Evolutionary conservation across 2,329 filamentous ascomycete species (phyloP).

Genomic region (Colletotrichum cuscutae): DNA sequence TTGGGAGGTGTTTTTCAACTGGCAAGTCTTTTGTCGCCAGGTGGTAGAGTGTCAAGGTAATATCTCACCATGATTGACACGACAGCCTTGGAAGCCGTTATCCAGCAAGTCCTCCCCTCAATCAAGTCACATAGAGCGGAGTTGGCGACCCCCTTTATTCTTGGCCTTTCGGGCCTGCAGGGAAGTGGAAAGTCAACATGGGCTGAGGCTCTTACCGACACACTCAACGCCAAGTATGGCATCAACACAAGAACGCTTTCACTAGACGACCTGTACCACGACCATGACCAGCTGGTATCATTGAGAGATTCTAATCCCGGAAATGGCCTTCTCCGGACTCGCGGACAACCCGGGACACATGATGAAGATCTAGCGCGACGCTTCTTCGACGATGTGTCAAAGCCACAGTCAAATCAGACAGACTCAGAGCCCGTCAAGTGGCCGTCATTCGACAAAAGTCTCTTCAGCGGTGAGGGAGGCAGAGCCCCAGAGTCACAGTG

Average conservation of each 20-base stretch:
- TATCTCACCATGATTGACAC: conserved; percentile 18
- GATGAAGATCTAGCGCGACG: conserved; percentile 21
- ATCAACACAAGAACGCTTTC: conserved; percentile 30
- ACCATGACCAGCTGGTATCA: conserved; percentile 21
- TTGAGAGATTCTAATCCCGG: conserved; percentile 16
- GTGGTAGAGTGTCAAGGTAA: neutral
- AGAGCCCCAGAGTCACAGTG: conserved; percentile 12
- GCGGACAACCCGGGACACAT: conserved; percentile 31
- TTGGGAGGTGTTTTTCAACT: neutral
- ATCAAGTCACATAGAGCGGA: conserved; percentile 1
- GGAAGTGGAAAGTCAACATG: conserved; percentile 34
- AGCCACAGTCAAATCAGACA: neutral
- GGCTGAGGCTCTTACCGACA: conserved; percentile 25
- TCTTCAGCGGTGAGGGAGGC: conserved; percentile 24
- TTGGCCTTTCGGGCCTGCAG: conserved; percentile 31
- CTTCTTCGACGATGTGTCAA: conserved; percentile 21
- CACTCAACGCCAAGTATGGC: conserved; percentile 25
- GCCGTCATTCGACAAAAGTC: conserved; percentile 33
- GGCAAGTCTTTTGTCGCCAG: neutral
- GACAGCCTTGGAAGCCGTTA: conserved; percentile 7
- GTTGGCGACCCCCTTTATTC: conserved; percentile 17
- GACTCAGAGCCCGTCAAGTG: neutral
- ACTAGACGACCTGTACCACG: conserved; percentile 31
- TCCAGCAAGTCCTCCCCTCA: conserved; percentile 18
- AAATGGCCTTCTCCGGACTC: conserved; percentile 21